These are phyloP conservation scores for Elongisporangium anandrum DNA, from an alignment of 352 stramenopile species.

Conservation along the genomic window DNA sequence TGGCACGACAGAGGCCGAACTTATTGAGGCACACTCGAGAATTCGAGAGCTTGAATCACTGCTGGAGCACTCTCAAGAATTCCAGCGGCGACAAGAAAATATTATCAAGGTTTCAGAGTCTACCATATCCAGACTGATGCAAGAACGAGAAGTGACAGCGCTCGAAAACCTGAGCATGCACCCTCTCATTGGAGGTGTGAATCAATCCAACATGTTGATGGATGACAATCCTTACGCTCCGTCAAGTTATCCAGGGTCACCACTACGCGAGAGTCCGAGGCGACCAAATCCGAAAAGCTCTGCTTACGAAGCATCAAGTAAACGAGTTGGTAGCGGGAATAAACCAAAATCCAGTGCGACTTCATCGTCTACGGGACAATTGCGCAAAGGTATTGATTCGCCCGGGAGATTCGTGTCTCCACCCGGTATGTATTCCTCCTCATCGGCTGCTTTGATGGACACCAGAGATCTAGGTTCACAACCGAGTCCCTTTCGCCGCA, in stretches of 20 bases:
- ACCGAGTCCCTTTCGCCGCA: neutral
- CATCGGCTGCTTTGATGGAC: neutral
- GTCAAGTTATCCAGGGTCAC: neutral
- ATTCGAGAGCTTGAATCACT: conserved; percentile 57
- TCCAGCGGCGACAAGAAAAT: conserved; percentile 52
- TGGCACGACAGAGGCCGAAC: conserved; percentile 37
- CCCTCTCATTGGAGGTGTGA: conserved; percentile 3
- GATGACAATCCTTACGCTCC: neutral
- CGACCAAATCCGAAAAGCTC: neutral
- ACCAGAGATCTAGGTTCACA: neutral
- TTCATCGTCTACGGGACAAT: neutral
- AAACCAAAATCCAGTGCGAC: neutral
- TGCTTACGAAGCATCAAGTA: neutral
- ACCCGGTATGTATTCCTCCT: neutral
- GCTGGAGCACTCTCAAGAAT: conserved; percentile 51
- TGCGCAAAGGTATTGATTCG: neutral
- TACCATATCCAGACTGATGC: conserved; percentile 58
- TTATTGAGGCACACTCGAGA: conserved; percentile 46
- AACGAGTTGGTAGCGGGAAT: neutral
- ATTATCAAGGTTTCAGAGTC: conserved; percentile 61
- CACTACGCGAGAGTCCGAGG: neutral
- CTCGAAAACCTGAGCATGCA: conserved; percentile 38
- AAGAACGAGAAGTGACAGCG: conserved; percentile 42
- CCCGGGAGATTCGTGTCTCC: neutral
- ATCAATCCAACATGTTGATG: neutral